phyloP scores from a whole-genome alignment of 805 yeast species.

The Starmera amethionina region DNA sequence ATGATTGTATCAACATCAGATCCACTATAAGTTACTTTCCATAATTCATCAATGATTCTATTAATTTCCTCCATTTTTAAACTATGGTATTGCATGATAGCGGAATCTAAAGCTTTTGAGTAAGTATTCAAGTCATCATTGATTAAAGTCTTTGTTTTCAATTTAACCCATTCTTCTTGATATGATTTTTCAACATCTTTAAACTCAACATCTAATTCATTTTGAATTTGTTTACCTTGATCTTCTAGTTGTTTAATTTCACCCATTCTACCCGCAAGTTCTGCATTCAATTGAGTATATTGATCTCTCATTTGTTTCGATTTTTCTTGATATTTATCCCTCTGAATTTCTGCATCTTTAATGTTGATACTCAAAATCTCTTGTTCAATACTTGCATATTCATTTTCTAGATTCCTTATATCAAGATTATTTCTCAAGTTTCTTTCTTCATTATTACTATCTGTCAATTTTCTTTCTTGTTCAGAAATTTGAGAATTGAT shows the following conservation, averaged over 20 bases:
- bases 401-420: constrained; percentile 32
- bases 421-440: constrained; percentile 58
- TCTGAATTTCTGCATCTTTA: constrained; percentile 47
- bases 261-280: constrained; percentile 71
- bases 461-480: constrained; percentile 35
- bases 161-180: constrained; percentile 60
- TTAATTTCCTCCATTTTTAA: constrained; percentile 90
- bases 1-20: constrained; percentile 89
- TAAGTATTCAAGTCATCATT: constrained; percentile 77
- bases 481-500: constrained; percentile 19
- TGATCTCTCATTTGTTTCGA: constrained; percentile 38
- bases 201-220: constrained; percentile 64
- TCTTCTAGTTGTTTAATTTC: constrained; percentile 77
- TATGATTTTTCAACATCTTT: constrained; percentile 54
- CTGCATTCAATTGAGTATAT: constrained; percentile 48
- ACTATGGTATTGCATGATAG: constrained; percentile 88
- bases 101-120: constrained; percentile 78
- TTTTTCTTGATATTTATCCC: constrained; percentile 51
- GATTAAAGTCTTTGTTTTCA: constrained; percentile 67
- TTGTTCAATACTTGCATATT: constrained; percentile 26
- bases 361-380: constrained; percentile 38
- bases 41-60: constrained; percentile 75
- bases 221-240: constrained; percentile 45
- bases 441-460: constrained; percentile 52
- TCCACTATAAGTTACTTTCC: constrained; percentile 93